These are phyloP conservation scores for Pichia manshurica DNA, from an alignment of 805 yeast genomes.

Conservation along the genomic window DNA sequence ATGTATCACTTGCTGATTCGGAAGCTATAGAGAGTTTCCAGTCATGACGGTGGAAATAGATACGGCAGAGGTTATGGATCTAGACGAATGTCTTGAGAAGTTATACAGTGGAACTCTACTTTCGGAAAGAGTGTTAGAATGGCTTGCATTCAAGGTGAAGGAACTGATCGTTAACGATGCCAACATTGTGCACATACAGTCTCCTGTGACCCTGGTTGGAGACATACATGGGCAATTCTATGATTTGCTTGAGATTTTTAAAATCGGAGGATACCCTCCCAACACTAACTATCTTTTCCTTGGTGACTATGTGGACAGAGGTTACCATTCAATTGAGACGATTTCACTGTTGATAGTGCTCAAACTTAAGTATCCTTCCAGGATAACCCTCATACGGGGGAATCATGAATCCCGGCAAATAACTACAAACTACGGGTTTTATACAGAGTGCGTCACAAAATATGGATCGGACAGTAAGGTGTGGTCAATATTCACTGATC, in stretches of 20 bases:
- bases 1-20: too few species aligned
- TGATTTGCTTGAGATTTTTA: conserved; percentile 85
- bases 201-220: conserved; percentile 95
- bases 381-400: conserved; percentile 82
- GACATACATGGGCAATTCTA: conserved; percentile 98
- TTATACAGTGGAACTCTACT: conserved; percentile 58
- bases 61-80: conserved; percentile 35
- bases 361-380: conserved; percentile 79
- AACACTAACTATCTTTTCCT: conserved; percentile 87
- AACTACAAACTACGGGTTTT: conserved; percentile 95
- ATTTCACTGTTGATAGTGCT: conserved; percentile 75
- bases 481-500: conserved; percentile 86
- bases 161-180: conserved; percentile 75
- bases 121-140: conserved; percentile 64
- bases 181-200: conserved; percentile 74
- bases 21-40: neutral
- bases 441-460: conserved; percentile 87
- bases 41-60: conserved; percentile 9
- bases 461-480: conserved; percentile 70
- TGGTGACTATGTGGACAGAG: conserved; percentile 96
- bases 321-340: conserved; percentile 90
- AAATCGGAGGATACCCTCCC: conserved; percentile 90
- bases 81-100: conserved; percentile 67
- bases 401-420: conserved; percentile 96
- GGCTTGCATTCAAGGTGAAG: conserved; percentile 75